Base-by-base conservation (phyloP, 345 rosid species). In the Erodium maritimum region DNA sequence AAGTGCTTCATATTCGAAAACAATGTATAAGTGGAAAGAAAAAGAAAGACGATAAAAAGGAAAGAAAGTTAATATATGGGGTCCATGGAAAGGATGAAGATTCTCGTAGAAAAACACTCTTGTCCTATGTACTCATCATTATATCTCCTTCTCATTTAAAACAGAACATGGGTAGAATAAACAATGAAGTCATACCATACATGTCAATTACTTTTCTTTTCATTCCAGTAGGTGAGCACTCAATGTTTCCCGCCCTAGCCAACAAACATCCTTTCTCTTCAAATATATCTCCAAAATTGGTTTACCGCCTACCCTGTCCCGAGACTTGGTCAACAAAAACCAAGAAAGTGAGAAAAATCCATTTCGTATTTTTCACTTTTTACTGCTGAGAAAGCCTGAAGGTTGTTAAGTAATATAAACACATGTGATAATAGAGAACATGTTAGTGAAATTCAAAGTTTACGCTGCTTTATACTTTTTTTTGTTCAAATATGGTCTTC, bases 221-320 rank as follows among this genome's bases (percentile, higher is more conserved):
- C 61, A 64, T 64, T 29, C 67, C 58, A 60, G 85, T 80, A 68
- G 79, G 73, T 80, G 69, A 77, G 71, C 65, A 52, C 77, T 80
- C 71, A 37, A 50, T 57, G 54, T 58, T 61, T 54, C 58, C 24
- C 21, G 52, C 56, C 69, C 62, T 63, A 69, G 71, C 75, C 75
- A 65, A 75, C 79, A 70, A 50, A 23, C 2, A 34, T 56, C 65
- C 48, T 42, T 42, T 63, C 52, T 71, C 58, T 58, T 63, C 62
- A 65, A 54, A 54, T 42, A 7, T 42, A 42, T 42, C 48, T 42
- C 48, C 48, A 42, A 3, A 23, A 33, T 60, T 53, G 52, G 58
- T 64, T 69, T 58, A 50, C 51, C 2, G 17, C 10, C 54, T 51
- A 51, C 21, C 21, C 54, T 42, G 48, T 16, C 48, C 48, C 12